Base-by-base conservation (phyloP, 495 filamentous ascomycete species). In the Penicillium fimorum region DNA sequence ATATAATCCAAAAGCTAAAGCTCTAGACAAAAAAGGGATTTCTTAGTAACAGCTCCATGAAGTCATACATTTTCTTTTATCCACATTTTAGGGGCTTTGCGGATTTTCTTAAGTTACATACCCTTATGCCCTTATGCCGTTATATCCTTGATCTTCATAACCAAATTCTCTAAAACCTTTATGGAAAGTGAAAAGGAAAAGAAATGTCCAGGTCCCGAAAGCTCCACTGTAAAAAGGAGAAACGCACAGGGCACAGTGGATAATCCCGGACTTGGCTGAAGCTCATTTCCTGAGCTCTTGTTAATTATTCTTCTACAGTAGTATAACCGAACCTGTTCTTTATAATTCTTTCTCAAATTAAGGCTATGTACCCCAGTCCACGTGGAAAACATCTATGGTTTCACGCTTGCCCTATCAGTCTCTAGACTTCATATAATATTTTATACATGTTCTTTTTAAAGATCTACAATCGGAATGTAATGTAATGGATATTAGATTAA, bases 241-340 rank as follows among this genome's bases (percentile, higher is more conserved):
- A 43, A 17, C 54, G 54, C 54, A 56, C 54, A 56, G 54, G 54
- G 46, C 54, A 56, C 54, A 56, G 54, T 56, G 54, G 54, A 43
- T 56, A 50, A 32, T 29, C 53, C 37, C 40, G 41, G 52, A 38
- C 29, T 44, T 37, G 47, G 20, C n/a, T 47, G 45, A 47, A 47
- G 45, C 48, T 50, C 51, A 53, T 46, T 53, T 53, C 42, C 20
- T 30, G 6, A 45, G 13, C 37, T 43, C 49, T 41, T 37, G 8
- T 25, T 32, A 13, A 13, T 30, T 48, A 12, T 24, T 50, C 18
- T 42, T 40, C 8, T 17, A 40, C 8, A 10, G 4, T 17, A 20
- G n/a, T 0, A 10, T 18, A 20, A 22, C 22, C 22, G 30, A 33
- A 33, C 13, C 33, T 35, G 33, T 35, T 35, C 30, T 12, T 13